These are phyloP conservation scores for Geranium brycei DNA, from an alignment of 345 rosid species.

Conservation along the genomic window DNA sequence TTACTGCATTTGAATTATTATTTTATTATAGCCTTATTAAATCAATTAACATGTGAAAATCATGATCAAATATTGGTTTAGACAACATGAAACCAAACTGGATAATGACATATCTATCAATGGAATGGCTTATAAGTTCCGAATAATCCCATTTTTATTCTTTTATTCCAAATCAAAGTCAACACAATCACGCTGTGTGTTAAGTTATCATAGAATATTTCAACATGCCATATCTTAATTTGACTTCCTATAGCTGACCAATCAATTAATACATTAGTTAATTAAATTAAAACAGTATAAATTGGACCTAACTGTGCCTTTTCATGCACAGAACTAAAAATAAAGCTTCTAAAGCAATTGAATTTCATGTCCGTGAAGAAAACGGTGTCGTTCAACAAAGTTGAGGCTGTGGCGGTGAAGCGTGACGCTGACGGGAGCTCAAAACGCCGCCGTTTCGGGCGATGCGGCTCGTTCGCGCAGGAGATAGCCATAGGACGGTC, in stretches of 20 bases:
- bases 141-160: not conserved
- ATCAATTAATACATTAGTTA: too few species aligned
- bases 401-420: not conserved
- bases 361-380: not conserved
- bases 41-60: not conserved
- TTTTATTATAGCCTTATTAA: not conserved
- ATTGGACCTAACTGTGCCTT: not conserved
- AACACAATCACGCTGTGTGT: not conserved
- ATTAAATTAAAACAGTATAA: too few species aligned
- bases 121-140: not conserved
- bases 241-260: not conserved
- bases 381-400: not conserved
- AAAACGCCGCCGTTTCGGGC: not conserved
- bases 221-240: not conserved
- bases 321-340: not conserved
- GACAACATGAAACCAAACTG: not conserved
- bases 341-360: too few species aligned
- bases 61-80: not conserved
- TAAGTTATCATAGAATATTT: not conserved
- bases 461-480: slow-evolving; percentile 29
- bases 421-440: not conserved
- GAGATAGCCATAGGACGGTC: slow-evolving; percentile 35
- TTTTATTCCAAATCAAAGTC: not conserved
- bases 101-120: not conserved
- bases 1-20: too few species aligned